Conservation (phyloP, 1,139 yeast genomes). For the Barnettozyma hawaiiensis region DNA sequence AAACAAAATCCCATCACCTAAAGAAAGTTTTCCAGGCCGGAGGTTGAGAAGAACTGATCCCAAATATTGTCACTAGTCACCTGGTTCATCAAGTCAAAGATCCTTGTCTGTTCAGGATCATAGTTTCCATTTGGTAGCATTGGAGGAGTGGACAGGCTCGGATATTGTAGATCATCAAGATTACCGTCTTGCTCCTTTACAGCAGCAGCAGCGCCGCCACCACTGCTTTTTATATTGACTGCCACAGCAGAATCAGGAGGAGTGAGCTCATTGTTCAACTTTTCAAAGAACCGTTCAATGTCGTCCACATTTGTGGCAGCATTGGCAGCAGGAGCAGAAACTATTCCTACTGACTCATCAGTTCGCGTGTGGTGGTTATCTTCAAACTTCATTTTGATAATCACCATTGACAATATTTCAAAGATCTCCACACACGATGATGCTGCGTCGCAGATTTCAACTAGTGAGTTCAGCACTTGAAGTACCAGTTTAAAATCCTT, state of each 20-base stretch:
- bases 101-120: conserved; percentile 23
- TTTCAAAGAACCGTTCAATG: conserved; percentile 24
- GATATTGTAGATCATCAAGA: conserved; percentile 10
- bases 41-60: conserved; percentile 21
- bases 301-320: conserved; percentile 18
- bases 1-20: conserved; percentile 9
- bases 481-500: conserved; percentile 52
- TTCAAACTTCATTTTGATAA: conserved; percentile 56
- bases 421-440: conserved; percentile 63
- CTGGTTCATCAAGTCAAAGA: conserved; percentile 25
- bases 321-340: too few relatives aligned
- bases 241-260: conserved; percentile 14
- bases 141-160: conserved; percentile 19
- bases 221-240: not conserved
- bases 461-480: conserved; percentile 53
- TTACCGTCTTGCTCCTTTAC: not conserved
- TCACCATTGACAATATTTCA: conserved; percentile 66
- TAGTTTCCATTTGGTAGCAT: conserved; percentile 3
- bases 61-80: conserved; percentile 24
- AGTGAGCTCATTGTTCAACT: conserved; percentile 18
- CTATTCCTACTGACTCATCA: too few relatives aligned
- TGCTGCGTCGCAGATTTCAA: conserved; percentile 78
- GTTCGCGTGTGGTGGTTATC: conserved; percentile 14
- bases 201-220: not conserved
- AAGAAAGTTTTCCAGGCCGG: not conserved